Conservation (phyloP, 176 grass and related monocot genomes). For the Hordeum marinum region DNA sequence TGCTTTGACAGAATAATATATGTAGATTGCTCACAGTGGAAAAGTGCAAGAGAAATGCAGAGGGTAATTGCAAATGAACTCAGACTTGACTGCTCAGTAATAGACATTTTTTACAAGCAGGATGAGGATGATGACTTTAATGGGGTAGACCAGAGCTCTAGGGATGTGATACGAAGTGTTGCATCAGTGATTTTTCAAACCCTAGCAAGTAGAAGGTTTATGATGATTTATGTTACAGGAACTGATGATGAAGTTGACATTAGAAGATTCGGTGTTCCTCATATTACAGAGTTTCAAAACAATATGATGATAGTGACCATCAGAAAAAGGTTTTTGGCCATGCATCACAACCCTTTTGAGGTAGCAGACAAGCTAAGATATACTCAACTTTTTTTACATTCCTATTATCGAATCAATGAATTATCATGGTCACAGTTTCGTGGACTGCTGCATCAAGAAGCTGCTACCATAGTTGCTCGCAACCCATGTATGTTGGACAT, state of each 20-base stretch:
- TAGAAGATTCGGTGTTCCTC: neutral
- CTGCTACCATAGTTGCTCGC: neutral
- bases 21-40: conserved; percentile 1
- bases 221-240: neutral
- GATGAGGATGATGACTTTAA: neutral
- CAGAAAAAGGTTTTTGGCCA: too few relatives aligned
- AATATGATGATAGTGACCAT: neutral
- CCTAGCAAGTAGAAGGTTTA: accelerated
- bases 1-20: neutral
- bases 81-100: neutral
- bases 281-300: accelerated
- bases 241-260: neutral
- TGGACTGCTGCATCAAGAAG: neutral
- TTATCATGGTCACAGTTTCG: neutral
- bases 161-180: neutral
- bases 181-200: accelerated
- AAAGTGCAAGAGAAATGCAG: neutral
- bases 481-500: neutral
- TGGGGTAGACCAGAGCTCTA: neutral
- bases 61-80: neutral
- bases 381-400: neutral
- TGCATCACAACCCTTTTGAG: accelerated
- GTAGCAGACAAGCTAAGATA: neutral
- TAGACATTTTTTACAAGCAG: neutral
- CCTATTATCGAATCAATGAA: accelerated